These are phyloP conservation scores for Pseudogymnoascus sp. DNA, from an alignment of 2,329 filamentous ascomycete genomes.

Conservation along the genomic window DNA sequence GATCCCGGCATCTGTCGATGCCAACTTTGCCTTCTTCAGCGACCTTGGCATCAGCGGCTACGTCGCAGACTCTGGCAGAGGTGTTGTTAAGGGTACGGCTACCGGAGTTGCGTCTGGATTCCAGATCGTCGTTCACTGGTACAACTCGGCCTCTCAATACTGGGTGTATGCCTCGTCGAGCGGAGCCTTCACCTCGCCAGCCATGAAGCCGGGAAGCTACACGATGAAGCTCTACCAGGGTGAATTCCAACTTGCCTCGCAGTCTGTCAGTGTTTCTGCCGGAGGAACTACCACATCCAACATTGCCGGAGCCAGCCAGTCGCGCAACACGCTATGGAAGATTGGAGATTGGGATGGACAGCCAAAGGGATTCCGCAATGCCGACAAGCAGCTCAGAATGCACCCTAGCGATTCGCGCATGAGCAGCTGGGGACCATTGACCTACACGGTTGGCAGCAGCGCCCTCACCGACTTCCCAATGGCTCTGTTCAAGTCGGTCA, in stretches of 20 bases:
- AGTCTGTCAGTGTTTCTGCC: constrained; percentile 44
- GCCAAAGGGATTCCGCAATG: constrained; percentile 60
- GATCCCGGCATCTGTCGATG: constrained; percentile 37
- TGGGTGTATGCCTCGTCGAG: constrained; percentile 52
- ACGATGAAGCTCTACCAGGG: constrained; percentile 61
- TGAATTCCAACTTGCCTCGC: constrained; percentile 49
- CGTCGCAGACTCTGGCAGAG: constrained; percentile 49
- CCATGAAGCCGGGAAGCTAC: constrained; percentile 63
- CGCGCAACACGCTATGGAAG: constrained; percentile 51
- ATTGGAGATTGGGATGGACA: constrained; percentile 62
- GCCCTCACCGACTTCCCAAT: constrained; percentile 53
- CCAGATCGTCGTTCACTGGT: constrained; percentile 59
- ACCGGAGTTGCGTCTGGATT: constrained; percentile 48
- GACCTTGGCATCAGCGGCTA: constrained; percentile 53
- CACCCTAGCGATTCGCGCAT: constrained; percentile 62
- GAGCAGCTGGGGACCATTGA: constrained; percentile 52
- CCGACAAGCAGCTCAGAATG: constrained; percentile 61
- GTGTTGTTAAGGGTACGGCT: constrained; percentile 55
- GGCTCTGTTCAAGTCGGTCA: constrained; percentile 57
- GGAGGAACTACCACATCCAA: constrained; percentile 43
- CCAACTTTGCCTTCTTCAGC: constrained; percentile 55
- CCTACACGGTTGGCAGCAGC: constrained; percentile 55
- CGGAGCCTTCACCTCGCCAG: constrained; percentile 56
- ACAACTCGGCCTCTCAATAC: constrained; percentile 57
- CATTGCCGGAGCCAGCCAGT: constrained; percentile 44